Base-by-base conservation (phyloP, 257 asterid species). In the Solanum sitiens region DNA sequence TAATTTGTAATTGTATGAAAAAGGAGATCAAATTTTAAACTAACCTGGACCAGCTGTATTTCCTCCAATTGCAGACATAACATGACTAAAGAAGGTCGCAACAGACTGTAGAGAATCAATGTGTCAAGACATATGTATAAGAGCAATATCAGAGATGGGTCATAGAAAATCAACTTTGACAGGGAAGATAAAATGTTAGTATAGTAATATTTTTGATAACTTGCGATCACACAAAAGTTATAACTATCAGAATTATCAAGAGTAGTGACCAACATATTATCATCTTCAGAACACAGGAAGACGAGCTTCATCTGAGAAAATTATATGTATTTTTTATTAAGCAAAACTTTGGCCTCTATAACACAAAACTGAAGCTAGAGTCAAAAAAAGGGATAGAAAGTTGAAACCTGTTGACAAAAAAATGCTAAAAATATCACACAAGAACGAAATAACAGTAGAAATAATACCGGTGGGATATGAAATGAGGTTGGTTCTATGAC, bases 31-130 rank as follows among this genome's bases (percentile, higher is more conserved):
- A 80, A 80, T 39, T 33, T 23, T 84, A 37, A 83, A 88, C 93
- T 86, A 84, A 96, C 99, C 98, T 88, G 98, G 98, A 84, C 98
- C 98, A 39, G 98, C 99, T 74, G 98, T 95, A 88, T 96, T 96
- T 86, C 98, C 99, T 87, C 96, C 98, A 82, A 96, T 95, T 87
- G 98, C 98, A 63, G 98, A 92, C 99, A 96, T 96, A 53, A 96
- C 98, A 77, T 95, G 98, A 90, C 98, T 96, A 73, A 96, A 96
- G 92, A 87, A 96, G 42, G 95, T 94, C 35, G 98, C 99, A 83
- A 96, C 98, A 45, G 98, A 92, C 98, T 96, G 96, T 87, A 88
- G 33, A 56, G 68, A 80, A 45, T 47, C 85, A 80, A 39, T 27
- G 23, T 25, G 68, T 80, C 44, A 80, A 47, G 85, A 80, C 68